Conservation (phyloP, 1,284 basidiomycete genomes). For the Leccinum proximum region DNA sequence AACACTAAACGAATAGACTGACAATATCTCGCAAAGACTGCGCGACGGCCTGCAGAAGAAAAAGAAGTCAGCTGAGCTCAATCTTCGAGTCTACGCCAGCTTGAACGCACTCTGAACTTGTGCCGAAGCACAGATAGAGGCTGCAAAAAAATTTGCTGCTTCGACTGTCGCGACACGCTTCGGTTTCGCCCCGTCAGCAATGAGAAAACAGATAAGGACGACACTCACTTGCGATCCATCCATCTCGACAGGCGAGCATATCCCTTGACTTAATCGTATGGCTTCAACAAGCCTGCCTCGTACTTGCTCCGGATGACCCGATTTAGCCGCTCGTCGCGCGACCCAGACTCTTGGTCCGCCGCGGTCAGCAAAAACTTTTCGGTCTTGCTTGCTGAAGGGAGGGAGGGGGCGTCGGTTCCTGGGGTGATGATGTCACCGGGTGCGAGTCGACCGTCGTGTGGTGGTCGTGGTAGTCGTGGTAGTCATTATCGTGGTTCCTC, state of each 20-base stretch:
- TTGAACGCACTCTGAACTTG: too few species aligned
- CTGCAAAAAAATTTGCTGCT: constrained; percentile 65
- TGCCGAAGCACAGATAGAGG: constrained; percentile 48
- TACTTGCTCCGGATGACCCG: constrained; percentile 97
- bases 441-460: background rate
- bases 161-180: constrained; percentile 86
- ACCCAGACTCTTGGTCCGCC: constrained; percentile 92
- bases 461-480: too few species aligned
- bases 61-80: too few species aligned
- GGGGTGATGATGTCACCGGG: constrained; percentile 6
- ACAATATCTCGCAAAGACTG: too few species aligned
- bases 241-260: constrained; percentile 88
- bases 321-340: constrained; percentile 87
- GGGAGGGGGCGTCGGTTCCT: constrained; percentile 33
- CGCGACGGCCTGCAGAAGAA: too few species aligned
- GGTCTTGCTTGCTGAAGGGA: constrained; percentile 71
- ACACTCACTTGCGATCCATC: constrained; percentile 79
- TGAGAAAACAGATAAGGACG: background rate
- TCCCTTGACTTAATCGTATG: constrained; percentile 96
- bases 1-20: background rate
- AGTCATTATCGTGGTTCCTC: background rate
- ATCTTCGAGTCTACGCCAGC: too few species aligned
- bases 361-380: constrained; percentile 94
- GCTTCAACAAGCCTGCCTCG: constrained; percentile 92
- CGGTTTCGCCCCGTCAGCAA: background rate